Percentiles rank a stretch among this genome's conserved stretches.
These are phyloP conservation scores for Nidularia sp. DNA, from an alignment of 768 basidiomycete species.

Conservation along the genomic window DNA sequence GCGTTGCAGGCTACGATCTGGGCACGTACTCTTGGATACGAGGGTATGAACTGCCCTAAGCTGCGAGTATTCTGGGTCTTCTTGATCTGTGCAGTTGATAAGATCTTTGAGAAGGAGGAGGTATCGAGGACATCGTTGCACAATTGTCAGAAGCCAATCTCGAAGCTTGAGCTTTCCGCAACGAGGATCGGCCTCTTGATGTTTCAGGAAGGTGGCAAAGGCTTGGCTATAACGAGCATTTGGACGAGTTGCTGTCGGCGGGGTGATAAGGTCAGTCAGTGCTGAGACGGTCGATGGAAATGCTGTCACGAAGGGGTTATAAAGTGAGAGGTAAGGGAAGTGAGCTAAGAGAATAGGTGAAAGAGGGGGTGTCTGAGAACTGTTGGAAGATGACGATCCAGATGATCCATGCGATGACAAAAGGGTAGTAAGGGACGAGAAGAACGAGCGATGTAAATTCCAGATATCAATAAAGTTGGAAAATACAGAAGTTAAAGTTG, in stretches of 20 bases:
- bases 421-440: conserved; percentile 10
- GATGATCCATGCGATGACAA: conserved; percentile 1
- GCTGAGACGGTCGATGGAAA: conserved; percentile 66
- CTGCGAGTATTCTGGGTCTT: conserved; percentile 7
- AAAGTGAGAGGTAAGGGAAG: conserved; percentile 85
- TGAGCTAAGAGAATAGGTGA: conserved; percentile 61
- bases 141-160: conserved; percentile 83
- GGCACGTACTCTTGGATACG: no score
- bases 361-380: conserved; percentile 19
- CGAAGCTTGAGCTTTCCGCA: conserved; percentile 75
- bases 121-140: conserved; percentile 87
- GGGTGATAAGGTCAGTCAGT: conserved; percentile 49
- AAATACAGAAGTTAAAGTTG: conserved; percentile 70
- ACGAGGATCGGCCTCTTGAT: conserved; percentile 62
- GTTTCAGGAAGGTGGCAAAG: conserved; percentile 61
- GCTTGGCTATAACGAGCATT: conserved; percentile 40
- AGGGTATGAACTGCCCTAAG: no score
- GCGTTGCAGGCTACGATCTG: not conserved
- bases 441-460: conserved; percentile 81
- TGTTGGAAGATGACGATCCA: conserved; percentile 4
- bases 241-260: conserved; percentile 26
- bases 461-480: conserved; percentile 90
- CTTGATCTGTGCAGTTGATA: conserved; percentile 57
- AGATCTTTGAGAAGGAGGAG: conserved; percentile 81
- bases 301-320: conserved; percentile 79